These are phyloP conservation scores for Coprinopsis marcescibilis DNA, from an alignment of 768 basidiomycete genomes.

Conservation along the genomic window DNA sequence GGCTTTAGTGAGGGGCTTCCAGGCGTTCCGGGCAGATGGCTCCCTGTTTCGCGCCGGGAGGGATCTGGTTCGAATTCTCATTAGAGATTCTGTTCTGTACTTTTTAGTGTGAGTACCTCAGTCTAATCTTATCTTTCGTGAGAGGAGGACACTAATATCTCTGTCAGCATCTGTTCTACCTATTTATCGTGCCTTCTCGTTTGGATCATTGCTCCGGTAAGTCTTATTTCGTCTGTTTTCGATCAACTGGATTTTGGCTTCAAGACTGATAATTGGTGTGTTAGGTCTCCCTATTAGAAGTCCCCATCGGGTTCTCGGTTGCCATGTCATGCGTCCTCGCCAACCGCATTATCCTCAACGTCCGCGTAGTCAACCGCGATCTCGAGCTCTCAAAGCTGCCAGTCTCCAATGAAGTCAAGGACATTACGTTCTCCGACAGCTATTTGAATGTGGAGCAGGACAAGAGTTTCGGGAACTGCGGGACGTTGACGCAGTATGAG, in stretches of 20 bases:
- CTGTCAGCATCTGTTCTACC: slow-evolving; percentile 45
- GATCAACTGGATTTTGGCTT: not conserved
- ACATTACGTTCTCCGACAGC: not conserved
- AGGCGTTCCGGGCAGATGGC: slow-evolving; percentile 31
- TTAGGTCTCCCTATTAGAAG: slow-evolving; percentile 38
- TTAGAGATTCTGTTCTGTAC: slow-evolving; percentile 52
- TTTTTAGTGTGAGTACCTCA: slow-evolving; percentile 44
- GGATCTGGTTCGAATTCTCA: slow-evolving; percentile 41
- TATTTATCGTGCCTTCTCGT: slow-evolving; percentile 47
- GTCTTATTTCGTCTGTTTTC: slow-evolving; percentile 12
- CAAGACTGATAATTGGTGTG: not conserved
- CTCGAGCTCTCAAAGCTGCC: slow-evolving; percentile 11
- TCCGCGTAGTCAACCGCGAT: slow-evolving; percentile 36
- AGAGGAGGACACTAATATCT: too few species aligned
- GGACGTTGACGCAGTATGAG: slow-evolving; percentile 19
- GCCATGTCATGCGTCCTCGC: slow-evolving; percentile 54
- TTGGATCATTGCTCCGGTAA: slow-evolving; percentile 31
- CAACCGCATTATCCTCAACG: slow-evolving; percentile 53
- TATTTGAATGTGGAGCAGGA: not conserved
- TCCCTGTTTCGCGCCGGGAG: slow-evolving; percentile 37
- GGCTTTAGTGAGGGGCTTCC: slow-evolving; percentile 45
- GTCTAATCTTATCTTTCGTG: not conserved
- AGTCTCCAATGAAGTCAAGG: slow-evolving; percentile 7
- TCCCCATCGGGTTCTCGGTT: slow-evolving; percentile 52
- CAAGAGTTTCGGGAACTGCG: slow-evolving; percentile 11